These are phyloP conservation scores for Volvox carteri DNA, from an alignment of 163 green algal species.

Conservation along the genomic window DNA sequence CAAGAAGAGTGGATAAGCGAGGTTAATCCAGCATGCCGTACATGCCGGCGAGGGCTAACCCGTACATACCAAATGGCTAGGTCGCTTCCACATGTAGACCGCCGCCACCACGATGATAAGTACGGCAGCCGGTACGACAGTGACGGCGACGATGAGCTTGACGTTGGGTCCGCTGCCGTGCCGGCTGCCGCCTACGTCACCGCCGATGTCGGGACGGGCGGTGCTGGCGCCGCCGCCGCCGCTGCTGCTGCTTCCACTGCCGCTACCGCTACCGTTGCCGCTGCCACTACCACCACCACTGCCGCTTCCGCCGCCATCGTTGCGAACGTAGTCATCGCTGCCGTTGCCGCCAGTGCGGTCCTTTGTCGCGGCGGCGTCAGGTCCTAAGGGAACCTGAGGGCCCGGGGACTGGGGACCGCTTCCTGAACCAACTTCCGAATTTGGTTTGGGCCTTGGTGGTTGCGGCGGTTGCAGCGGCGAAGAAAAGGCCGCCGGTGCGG, in stretches of 20 bases:
- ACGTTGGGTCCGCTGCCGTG: background rate
- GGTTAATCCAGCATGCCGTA: no score
- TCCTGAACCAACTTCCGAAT: no score
- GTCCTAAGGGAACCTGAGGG: no score
- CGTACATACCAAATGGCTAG: background rate
- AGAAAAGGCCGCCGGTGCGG: background rate
- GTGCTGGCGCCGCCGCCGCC: background rate
- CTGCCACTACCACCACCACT: background rate
- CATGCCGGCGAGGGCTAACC: background rate
- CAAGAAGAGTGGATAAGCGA: no score
- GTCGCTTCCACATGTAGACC: slow-evolving; percentile 2
- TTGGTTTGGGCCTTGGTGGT: background rate
- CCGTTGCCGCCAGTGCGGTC: background rate
- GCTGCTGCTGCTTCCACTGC: background rate
- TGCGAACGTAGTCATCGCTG: background rate
- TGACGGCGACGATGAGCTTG: background rate
- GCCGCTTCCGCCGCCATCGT: no score
- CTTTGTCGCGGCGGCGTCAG: background rate
- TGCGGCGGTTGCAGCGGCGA: background rate
- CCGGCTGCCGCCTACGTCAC: background rate
- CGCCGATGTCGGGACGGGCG: background rate
- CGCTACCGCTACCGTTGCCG: background rate
- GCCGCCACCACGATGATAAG: background rate
- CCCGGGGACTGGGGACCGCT: no score
- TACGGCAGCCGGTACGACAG: slow-evolving; percentile 22